Conservation (phyloP, 352 stramenopile species). For the Pythium pyrilobum region DNA sequence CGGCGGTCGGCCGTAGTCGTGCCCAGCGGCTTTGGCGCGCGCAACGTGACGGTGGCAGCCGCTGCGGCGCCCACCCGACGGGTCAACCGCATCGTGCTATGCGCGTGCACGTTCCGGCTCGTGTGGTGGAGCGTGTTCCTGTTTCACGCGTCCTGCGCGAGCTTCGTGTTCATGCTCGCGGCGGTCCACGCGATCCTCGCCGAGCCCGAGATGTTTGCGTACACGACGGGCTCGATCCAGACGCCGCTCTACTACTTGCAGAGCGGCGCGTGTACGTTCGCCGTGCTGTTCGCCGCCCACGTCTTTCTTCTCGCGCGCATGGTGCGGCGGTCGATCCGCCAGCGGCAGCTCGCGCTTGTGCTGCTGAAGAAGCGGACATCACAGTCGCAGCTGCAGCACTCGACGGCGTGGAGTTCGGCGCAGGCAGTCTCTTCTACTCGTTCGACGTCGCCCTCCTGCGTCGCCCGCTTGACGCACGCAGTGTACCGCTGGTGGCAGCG, state of each 20-base stretch:
- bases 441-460: no score
- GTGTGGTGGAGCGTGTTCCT: neutral
- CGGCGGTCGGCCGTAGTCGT: neutral
- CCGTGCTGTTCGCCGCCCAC: neutral
- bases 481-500: neutral
- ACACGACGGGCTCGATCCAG: neutral
- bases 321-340: neutral
- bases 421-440: no score
- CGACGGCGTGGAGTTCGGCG: no score
- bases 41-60: no score
- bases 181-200: neutral
- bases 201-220: neutral
- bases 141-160: conserved; percentile 3
- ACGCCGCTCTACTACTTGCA: neutral
- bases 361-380: neutral
- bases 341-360: conserved; percentile 8
- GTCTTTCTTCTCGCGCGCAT: neutral
- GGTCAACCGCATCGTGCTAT: neutral
- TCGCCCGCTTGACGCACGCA: neutral
- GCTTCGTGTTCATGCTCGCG: neutral
- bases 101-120: neutral
- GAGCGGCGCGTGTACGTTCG: neutral
- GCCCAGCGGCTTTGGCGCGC: neutral
- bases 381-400: neutral
- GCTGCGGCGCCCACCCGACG: no score